Evolutionary conservation across 352 stramenopile genomes (phyloP).

Genomic region (Pythium dissimile): DNA sequence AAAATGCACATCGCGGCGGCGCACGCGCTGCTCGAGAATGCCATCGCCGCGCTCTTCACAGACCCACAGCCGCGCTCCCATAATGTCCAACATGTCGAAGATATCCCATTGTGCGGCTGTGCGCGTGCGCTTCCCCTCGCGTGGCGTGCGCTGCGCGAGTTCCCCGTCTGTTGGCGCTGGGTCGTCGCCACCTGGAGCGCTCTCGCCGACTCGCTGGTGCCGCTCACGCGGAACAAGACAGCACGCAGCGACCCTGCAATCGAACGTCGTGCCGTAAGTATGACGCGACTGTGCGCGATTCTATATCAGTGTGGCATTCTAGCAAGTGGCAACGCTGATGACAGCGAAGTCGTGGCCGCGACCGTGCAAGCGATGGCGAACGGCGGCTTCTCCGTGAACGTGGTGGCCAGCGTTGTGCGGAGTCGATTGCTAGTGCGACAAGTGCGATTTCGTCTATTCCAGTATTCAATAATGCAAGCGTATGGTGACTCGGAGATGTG

Average conservation of each 20-base stretch:
- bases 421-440: background rate
- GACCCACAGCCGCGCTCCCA: background rate
- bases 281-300: conserved; percentile 6
- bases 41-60: conserved; percentile 44
- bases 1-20: conserved; percentile 26
- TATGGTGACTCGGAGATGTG: background rate
- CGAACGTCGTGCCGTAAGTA: background rate
- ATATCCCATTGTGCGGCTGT: background rate
- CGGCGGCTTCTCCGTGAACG: background rate
- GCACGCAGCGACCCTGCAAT: background rate
- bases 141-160: conserved; percentile 13
- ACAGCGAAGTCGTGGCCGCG: conserved; percentile 10
- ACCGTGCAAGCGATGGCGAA: background rate
- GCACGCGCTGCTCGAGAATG: conserved; percentile 26
- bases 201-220: background rate
- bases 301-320: conserved; percentile 18
- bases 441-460: conserved; percentile 13
- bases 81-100: background rate
- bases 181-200: conserved; percentile 1
- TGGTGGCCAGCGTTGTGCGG: conserved; percentile 9
- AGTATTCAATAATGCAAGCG: background rate
- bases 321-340: background rate
- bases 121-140: conserved; percentile 11
- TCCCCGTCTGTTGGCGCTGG: conserved; percentile 11
- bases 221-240: background rate